Conservation (phyloP, 805 yeast genomes). For the Starmerella sp. region DNA sequence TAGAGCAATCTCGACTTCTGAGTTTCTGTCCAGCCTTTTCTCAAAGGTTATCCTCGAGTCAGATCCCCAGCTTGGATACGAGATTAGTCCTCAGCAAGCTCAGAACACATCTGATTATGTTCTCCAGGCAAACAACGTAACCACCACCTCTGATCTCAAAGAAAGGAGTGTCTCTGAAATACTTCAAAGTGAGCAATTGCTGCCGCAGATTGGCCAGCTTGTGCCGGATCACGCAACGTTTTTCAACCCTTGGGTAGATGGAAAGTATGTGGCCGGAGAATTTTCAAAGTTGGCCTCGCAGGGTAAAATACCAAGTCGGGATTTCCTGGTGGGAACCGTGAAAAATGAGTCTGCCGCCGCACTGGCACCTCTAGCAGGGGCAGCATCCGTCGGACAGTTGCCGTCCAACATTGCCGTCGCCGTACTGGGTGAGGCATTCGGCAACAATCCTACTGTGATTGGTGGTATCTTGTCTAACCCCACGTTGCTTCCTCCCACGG, state of each 20-base stretch:
- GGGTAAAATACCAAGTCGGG: neutral
- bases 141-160: neutral
- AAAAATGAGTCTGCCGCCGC: neutral
- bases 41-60: neutral
- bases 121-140: neutral
- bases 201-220: neutral
- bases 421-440: neutral
- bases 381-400: neutral
- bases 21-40: neutral
- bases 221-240: neutral
- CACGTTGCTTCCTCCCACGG: neutral
- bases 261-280: neutral
- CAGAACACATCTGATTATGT: neutral
- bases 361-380: neutral
- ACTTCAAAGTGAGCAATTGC: neutral
- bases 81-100: neutral
- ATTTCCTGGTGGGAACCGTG: neutral
- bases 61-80: neutral
- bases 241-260: conserved; percentile 1
- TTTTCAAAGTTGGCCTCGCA: neutral
- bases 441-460: neutral
- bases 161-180: neutral
- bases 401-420: neutral
- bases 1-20: neutral
- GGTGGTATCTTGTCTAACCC: neutral